Evolutionary conservation across 2,329 filamentous ascomycete genomes (phyloP).

Genomic region (Emergomyces pasteurianus): DNA sequence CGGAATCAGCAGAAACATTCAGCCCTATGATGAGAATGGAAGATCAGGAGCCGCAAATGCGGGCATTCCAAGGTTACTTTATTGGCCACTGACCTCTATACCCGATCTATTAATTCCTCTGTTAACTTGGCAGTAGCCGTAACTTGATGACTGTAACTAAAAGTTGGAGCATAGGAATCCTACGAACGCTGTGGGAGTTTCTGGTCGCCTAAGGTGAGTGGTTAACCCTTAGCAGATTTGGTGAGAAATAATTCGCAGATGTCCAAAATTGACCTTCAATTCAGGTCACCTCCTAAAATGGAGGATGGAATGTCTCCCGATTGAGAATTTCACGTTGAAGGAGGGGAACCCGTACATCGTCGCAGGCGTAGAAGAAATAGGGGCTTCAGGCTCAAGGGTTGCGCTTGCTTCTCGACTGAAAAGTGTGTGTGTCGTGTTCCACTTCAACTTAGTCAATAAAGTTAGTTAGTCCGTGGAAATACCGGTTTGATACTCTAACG

Average conservation of each 20-base stretch:
- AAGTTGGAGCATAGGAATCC: not conserved
- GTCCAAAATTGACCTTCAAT: not conserved
- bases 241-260: not conserved
- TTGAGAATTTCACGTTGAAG: not conserved
- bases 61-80: not conserved
- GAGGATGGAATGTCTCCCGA: not conserved
- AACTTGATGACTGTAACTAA: not conserved
- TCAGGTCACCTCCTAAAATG: not conserved
- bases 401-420: not conserved
- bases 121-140: not conserved
- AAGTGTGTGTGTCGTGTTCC: not conserved
- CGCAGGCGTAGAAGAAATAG: not conserved
- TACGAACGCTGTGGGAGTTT: not conserved
- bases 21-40: not conserved
- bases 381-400: not conserved
- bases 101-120: not conserved
- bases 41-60: not conserved
- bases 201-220: not conserved
- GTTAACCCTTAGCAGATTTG: not conserved
- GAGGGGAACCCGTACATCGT: not conserved
- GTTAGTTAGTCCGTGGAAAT: not conserved
- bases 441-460: not conserved
- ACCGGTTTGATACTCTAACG: not conserved
- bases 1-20: not conserved
- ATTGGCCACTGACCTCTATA: not conserved